Evolutionary conservation across 345 rosid genomes (phyloP), one percentile per base, ranked within the genome.

Genomic region (Salix purpurea): DNA sequence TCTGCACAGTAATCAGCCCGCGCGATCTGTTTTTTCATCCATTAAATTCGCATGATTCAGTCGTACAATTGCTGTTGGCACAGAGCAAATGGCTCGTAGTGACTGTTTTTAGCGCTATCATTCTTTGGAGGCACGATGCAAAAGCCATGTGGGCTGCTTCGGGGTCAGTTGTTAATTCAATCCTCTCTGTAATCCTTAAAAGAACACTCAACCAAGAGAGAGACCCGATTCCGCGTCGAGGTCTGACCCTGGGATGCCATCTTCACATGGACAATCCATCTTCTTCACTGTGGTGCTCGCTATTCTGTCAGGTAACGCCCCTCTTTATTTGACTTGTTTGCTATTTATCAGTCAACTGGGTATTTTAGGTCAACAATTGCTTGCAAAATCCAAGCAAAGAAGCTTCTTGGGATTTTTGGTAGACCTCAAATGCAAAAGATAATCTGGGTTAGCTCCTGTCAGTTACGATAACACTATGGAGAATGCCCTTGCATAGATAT

Each of bases 211-310:
- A 77, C 40, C 80, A 77, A 36, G 80, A 77, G 80, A 77, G 71
- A 39, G 80, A 10, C 80, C 80, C 11, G 44, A 23, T 48, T 36
- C 80, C 9, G 34, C 70, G 6, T 23, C n/a, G 39, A 71, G 66
- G 66, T 62, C 75, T 48, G 80, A 77, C 80, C 76, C 98, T 26
- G 98, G 97, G 66, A 93, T 93, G 98, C 98, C 97, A 32, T 93
- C 98, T 69, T 88, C 94, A 70, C 98, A 93, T 68, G 98, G 94
- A 7, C 94, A 90, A 69, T 87, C 92, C 78, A 87, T 91, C 80
- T 93, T 88, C 86, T 93, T 84, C 88, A 84, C 80, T 54, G 81
- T 83, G 70, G 65, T 81, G 2, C 88, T 85, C 69, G 56, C 72
- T 46, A 75, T 88, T 36, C 69, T 86, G 2, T 90, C 94, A 23